Evolutionary conservation across 2,329 filamentous ascomycete genomes (phyloP), one percentile per base, ranked within the genome.

Genomic region (Penicillium sclerotigenum): DNA sequence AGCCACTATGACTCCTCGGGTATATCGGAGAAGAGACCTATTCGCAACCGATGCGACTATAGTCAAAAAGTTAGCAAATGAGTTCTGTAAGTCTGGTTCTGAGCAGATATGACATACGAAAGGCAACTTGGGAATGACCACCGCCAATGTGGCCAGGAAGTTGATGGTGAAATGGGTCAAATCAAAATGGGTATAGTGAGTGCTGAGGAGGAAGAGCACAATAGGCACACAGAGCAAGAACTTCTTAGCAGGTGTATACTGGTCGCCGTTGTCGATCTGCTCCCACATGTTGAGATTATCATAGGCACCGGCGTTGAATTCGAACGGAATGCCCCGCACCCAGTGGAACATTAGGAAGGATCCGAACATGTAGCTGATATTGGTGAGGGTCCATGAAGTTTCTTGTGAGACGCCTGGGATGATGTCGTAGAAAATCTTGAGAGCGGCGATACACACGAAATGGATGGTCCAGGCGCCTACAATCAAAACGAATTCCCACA

Each of bases 261-360:
- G 94, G 67, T 94, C 94, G 45, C 94, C 94, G 70, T 97, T 95
- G 80, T 99, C 94, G 74, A 99, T 99, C 79, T 99, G 94, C 80
- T 99, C 94, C 94, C 94, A 99, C 94, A 99, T 97, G 80, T 97
- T 99, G 71, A 99, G 83, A 76, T 99, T 97, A 81, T 99, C 94
- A 76, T 97, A 99, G 66, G 94, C 94, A 57, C 94, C 94, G 54
- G 90, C 88, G 73, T 99, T 99, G 83, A 99, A 99, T 76, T 99
- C 94, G 72, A 99, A 99, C 6, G 94, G 94, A 45, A 97, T 91
- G 66, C 94, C 94, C 72, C 93, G 91, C 66, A 99, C 94, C 82
- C 91, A 96, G 78, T 99, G 94, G 78, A 99, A 99, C 94, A 99
- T 99, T 76, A 99, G 85, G 76, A 97, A 99, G 40, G 93, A 97